These are phyloP conservation scores for Cryphonectria japonica DNA, from an alignment of 2,329 filamentous ascomycete species.

Conservation along the genomic window DNA sequence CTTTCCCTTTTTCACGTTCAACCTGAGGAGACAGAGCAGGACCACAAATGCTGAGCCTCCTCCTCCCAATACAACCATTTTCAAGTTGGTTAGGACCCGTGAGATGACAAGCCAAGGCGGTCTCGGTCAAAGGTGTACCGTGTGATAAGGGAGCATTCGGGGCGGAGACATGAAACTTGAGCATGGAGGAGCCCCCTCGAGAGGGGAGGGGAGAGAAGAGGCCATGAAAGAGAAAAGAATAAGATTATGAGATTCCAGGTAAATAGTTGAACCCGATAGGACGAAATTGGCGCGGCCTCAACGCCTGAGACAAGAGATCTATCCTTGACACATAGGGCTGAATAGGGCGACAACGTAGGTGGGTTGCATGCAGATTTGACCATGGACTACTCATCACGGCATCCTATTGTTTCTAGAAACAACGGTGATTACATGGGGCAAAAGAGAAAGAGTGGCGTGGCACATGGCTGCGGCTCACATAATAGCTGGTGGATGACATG, in stretches of 20 bases:
- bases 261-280: not conserved
- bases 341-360: not conserved
- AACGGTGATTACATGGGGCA: not conserved
- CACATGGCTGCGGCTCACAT: constrained; percentile 1
- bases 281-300: not conserved
- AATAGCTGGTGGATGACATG: not conserved
- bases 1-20: not conserved
- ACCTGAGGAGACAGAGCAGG: not conserved
- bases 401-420: not conserved
- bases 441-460: not conserved
- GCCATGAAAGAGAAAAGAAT: not conserved
- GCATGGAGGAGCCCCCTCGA: not conserved
- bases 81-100: not conserved
- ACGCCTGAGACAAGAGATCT: not conserved
- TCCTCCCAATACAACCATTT: not conserved
- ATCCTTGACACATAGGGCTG: not conserved
- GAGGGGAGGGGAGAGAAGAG: not conserved
- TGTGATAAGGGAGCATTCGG: not conserved
- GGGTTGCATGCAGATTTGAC: not conserved
- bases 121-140: not conserved
- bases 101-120: not conserved
- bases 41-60: not conserved
- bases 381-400: not conserved
- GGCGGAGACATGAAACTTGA: not conserved
- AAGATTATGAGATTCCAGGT: not conserved